Evolutionary conservation across 2,329 filamentous ascomycete genomes (phyloP), one percentile per base, ranked within the genome.

Genomic region (Aspergillus amoenus): DNA sequence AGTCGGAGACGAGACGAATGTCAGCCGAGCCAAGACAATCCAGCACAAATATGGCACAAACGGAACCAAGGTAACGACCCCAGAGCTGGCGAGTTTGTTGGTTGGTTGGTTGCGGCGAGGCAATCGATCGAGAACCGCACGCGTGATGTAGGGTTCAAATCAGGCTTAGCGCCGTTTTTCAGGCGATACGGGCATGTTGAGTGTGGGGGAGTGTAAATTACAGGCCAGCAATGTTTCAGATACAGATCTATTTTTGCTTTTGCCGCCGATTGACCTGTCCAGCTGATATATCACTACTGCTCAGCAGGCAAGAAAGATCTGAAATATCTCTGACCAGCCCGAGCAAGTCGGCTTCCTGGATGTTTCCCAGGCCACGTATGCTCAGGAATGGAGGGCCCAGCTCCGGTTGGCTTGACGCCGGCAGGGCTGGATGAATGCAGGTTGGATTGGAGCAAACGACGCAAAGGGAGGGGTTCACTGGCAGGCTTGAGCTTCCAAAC

Each of bases 261-360:
- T 11, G 21, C 30, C 27, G 27, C 27, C 27, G 30, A 37, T 48
- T 48, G 60, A 64, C 63, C 59, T 60, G 63, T 67, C 61, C 61
- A 67, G 62, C 60, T 66, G 61, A 66, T 60, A 47, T 44, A 50
- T 58, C 52, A 56, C 34, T 39, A 32, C 30, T 30, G 27, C 18
- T 44, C 3, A 15, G 18, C 27, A 30, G 27, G 27, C 27, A 30
- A 30, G 8, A 9, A 30, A 8, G 3, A 9, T 30, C 18, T 34
- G 8, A 9, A 30, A 8, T 9, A 9, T 30, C 18, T 34, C 46
- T 11, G 17, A 30, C 12, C 45, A 34, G 47, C 37, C 21, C 41
- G 22, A 41, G 22, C 34, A 27, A 32, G 18, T 34, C 37, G 21
- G 21, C 37, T 15, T 39, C 34, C 34, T 37, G 34, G n/a, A 37